phyloP scores from a whole-genome alignment of 208 protist species.

The Trypanosoma rangeli region DNA sequence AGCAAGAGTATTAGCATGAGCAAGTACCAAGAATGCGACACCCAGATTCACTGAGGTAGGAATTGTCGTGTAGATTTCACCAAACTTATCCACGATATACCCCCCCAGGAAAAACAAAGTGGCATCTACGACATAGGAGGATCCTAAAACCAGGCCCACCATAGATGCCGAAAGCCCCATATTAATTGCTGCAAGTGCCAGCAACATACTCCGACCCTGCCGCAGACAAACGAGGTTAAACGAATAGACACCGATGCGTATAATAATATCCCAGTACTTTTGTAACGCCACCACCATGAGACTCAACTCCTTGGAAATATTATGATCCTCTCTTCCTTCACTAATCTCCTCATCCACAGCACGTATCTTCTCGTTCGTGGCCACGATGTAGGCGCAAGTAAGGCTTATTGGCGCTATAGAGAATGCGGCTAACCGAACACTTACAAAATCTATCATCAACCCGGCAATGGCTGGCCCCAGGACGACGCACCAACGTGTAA shows the following conservation, averaged over 20 bases:
- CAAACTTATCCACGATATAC: conserved; percentile 66
- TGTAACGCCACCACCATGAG: conserved; percentile 1
- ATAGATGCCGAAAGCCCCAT: conserved; percentile 14
- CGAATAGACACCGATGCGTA: conserved; percentile 22
- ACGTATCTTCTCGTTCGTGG: conserved; percentile 1
- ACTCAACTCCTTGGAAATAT: conserved; percentile 2
- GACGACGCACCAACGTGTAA: conserved; percentile 17
- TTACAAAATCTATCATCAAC: background rate
- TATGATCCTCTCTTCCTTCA: background rate
- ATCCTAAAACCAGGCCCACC: conserved; percentile 41
- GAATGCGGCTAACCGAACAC: conserved; percentile 7
- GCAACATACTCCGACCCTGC: conserved; percentile 3
- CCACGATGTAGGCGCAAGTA: conserved; percentile 6
- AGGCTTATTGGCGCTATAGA: conserved; percentile 12
- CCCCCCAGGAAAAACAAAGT: conserved; percentile 70
- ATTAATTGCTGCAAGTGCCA: conserved; percentile 23
- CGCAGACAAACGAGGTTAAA: conserved; percentile 19
- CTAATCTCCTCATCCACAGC: conserved; percentile 6
- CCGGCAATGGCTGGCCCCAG: conserved; percentile 10
- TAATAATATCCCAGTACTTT: conserved; percentile 21
- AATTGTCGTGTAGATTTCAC: conserved; percentile 60
- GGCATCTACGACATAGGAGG: conserved; percentile 36
- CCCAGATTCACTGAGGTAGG: conserved; percentile 49
- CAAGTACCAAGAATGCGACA: conserved; percentile 51
- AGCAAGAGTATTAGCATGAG: conserved; percentile 29